Conservation (phyloP, 2,329 filamentous ascomycete species). For the Talaromyces atroroseus region DNA sequence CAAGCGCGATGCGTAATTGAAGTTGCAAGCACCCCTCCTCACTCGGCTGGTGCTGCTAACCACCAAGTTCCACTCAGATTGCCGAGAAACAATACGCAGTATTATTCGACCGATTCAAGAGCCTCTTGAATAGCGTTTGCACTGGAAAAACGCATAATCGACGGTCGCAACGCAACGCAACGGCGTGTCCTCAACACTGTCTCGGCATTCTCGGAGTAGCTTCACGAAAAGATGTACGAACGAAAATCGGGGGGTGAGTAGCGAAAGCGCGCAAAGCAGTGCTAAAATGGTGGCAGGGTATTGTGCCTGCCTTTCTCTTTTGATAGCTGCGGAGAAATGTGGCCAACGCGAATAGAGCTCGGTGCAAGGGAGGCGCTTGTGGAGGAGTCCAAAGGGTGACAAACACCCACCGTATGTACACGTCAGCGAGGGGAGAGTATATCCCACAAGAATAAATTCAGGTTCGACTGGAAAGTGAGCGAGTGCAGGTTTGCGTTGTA, state of each 20-base stretch:
- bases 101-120: background rate
- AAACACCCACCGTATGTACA: background rate
- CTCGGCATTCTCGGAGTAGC: background rate
- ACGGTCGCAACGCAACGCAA: background rate
- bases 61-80: background rate
- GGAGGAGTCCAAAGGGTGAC: background rate
- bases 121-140: background rate
- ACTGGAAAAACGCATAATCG: background rate
- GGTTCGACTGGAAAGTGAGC: background rate
- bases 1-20: conserved; percentile 19
- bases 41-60: too few relatives aligned
- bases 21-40: too few relatives aligned
- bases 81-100: background rate
- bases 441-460: background rate
- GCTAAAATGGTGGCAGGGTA: conserved; percentile 3
- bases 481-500: background rate
- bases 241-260: background rate
- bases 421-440: conserved; percentile 8
- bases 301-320: conserved; percentile 3
- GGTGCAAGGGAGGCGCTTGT: conserved; percentile 8
- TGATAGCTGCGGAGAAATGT: background rate
- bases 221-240: background rate
- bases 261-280: background rate
- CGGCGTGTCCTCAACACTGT: conserved; percentile 1
- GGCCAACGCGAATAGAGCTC: conserved; percentile 1